Base-by-base conservation (phyloP, 2,329 filamentous ascomycete species). In the Trichoderma hamatum region DNA sequence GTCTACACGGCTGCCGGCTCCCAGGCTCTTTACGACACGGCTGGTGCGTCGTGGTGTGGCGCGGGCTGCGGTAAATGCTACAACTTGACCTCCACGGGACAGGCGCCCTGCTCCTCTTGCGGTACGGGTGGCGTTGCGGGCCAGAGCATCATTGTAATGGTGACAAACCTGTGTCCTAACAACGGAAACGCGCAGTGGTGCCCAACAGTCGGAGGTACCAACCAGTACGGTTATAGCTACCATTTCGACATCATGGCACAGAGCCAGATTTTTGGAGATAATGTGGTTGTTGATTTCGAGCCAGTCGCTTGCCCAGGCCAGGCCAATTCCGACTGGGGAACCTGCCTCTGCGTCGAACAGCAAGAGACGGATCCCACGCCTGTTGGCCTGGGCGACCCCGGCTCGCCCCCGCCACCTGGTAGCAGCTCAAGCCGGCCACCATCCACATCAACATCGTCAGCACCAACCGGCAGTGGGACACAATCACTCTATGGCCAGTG, bases 401-500 rank as follows among this genome's bases (percentile, higher is more conserved):
- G n/a, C 36, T 7, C 52, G 6, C 11, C 51, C 32, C 36, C 62
- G 32, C 26, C 51, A 13, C 26, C 51, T 16, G 26, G n/a, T 19
- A 32, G 54, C 54, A 56, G 26, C 28, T 56, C 54, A 14, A 46
- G 36, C 36, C 30, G 26, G 52, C 52, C 34, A 32, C 9, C 62
- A 13, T 51, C 10, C 14, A n/a, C 51, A 7, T 21, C 51, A 19
- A 43, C 62, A 13, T 46, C 62, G 34, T 16, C 34, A 26, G 51
- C 62, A 6, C 62, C 62, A 49, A 49, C 62, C 11, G 43, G 36
- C 52, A 28, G 62, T 24, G 62, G 52, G 30, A n/a, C 30, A 24
- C 62, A 66, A 46, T 46, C 52, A 1, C 62, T 67, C 56, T 82
- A 74, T 61, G 78, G 74, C 7, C 80, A 82, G 73, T 83, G 81